Evolutionary conservation across 805 yeast species (phyloP).

Genomic region (Wickerhamiella allomyrinae): DNA sequence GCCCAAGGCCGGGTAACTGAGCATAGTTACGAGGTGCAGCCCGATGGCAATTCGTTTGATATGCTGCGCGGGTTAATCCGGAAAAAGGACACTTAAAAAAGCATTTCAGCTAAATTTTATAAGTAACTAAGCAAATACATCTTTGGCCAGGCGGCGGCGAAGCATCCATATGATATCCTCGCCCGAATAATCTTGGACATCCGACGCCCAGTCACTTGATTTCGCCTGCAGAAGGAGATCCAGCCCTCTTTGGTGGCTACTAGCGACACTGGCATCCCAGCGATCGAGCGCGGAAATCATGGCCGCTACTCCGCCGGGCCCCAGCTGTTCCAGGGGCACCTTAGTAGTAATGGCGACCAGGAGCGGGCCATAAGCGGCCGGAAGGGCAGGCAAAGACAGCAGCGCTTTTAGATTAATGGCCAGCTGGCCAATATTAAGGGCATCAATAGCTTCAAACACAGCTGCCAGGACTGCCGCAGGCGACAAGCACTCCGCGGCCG

Average conservation of each 20-base stretch:
- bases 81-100: too few relatives aligned
- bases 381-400: neutral
- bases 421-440: neutral
- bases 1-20: slow-evolving; percentile 36
- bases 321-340: neutral
- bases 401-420: neutral
- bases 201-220: slow-evolving; percentile 5
- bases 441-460: neutral
- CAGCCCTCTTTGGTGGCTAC: slow-evolving; percentile 1
- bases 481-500: slow-evolving; percentile 4
- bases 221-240: neutral
- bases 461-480: slow-evolving; percentile 5
- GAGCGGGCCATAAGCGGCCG: neutral
- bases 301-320: neutral
- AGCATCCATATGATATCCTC: slow-evolving; percentile 9
- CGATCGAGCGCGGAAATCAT: slow-evolving; percentile 5
- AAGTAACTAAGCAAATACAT: neutral
- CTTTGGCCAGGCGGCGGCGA: slow-evolving; percentile 8
- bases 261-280: slow-evolving; percentile 1
- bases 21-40: slow-evolving; percentile 56
- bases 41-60: slow-evolving; percentile 96
- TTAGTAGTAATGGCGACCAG: neutral
- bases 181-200: slow-evolving; percentile 1
- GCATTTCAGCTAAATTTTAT: too few relatives aligned
- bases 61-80: slow-evolving; percentile 81